Evolutionary conservation across 108 stramenopile genomes (phyloP).

Genomic region (Discostella stelligeroides): DNA sequence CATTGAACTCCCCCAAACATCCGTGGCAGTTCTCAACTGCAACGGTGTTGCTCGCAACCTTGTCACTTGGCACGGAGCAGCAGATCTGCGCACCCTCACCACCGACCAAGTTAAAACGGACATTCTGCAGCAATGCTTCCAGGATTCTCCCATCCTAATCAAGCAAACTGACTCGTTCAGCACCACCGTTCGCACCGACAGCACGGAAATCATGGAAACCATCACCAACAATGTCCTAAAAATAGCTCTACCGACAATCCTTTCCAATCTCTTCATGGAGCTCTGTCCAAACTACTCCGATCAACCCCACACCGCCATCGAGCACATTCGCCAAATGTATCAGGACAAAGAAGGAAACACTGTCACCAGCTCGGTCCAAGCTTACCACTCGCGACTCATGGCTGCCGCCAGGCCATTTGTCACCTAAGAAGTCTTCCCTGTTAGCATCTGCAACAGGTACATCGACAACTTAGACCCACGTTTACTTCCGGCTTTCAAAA

Average conservation of each 20-base stretch:
- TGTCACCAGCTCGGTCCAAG: too few relatives aligned
- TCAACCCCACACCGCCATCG: too few relatives aligned
- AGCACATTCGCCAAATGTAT: too few relatives aligned
- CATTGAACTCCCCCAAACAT: not conserved
- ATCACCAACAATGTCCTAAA: too few relatives aligned
- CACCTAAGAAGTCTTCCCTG: too few relatives aligned
- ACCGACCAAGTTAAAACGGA: not conserved
- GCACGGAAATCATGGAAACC: not conserved
- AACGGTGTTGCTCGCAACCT: not conserved
- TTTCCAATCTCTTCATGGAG: not conserved
- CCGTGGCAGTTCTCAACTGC: not conserved
- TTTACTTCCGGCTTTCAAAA: too few relatives aligned
- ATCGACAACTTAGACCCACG: too few relatives aligned
- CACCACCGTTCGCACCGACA: not conserved
- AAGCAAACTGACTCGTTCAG: not conserved
- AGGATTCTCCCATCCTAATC: conserved; percentile 5
- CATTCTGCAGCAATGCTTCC: not conserved
- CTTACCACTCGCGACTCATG: too few relatives aligned
- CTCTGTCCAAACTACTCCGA: too few relatives aligned
- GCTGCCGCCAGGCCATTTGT: too few relatives aligned
- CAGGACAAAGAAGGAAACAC: too few relatives aligned
- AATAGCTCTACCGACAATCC: not conserved
- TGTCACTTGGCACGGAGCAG: conserved; percentile 10
- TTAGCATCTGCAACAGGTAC: too few relatives aligned
- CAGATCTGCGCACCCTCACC: conserved; percentile 9